Base-by-base conservation (phyloP, 2,329 filamentous ascomycete species). In the Ophidiomyces ophidiicola region DNA sequence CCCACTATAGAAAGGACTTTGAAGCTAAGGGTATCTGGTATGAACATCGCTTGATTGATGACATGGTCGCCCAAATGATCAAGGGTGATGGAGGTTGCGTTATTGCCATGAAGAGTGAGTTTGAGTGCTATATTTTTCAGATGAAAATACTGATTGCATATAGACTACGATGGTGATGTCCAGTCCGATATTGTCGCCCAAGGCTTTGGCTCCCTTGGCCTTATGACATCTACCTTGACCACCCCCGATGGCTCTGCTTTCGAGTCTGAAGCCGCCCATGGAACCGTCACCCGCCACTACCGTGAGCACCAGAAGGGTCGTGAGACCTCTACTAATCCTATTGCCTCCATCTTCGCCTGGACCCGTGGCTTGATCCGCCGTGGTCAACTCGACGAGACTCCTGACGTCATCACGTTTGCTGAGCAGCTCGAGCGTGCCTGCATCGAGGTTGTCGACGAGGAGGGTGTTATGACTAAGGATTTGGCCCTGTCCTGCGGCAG, bases 1-100 rank as follows among this genome's bases (percentile, higher is more conserved):
- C 72, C 44, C 69, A 80, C 53, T 98, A 96, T 72, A 80, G 82
- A 72, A 72, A 76, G 61, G 74, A 84, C 31, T 96, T 96, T 53
- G 87, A 94, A 61, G 80, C 79, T 57, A 84, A 86, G 72, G 76
- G 76, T 47, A 93, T 96, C 68, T 96, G 90, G 90, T 96, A 98
- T 62, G 90, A 98, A 78, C 90, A 98, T 70, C 82, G 90, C 57
- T 73, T 98, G 52, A 96, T 98, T 58, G 90, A 98, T 67, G 90
- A 98, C 68, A 96, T 98, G 90, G 90, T 98, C 48, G 90, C 90
- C 35, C 90, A 98, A 74, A 98, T 98, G 90, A 82, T 98, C 73
- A 98, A 98, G 82, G 90, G 82, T 67, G 77, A 80, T 55, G 90
- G 90, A 53, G 90, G 90, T 48, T 94, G 90, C 67, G 77, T 96